These are phyloP conservation scores for Cephaloascus fragrans DNA, from an alignment of 805 yeast genomes.

Conservation along the genomic window DNA sequence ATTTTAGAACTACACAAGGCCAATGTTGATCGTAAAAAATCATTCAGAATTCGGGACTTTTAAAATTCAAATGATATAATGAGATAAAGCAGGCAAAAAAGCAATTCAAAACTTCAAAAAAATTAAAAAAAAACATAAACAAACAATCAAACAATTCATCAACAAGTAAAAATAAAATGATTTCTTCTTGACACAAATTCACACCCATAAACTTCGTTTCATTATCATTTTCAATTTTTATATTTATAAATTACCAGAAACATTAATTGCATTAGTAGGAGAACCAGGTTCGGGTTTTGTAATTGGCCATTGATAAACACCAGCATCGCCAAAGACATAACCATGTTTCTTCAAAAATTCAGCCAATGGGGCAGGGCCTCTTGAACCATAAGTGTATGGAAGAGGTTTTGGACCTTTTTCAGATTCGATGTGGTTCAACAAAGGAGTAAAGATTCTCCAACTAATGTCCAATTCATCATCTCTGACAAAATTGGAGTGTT, in stretches of 20 bases:
- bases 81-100: no score
- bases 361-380: conserved; percentile 69
- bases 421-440: conserved; percentile 71
- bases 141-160: no score
- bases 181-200: no score
- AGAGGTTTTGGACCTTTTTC: conserved; percentile 58
- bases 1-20: no score
- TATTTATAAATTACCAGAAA: neutral
- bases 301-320: conserved; percentile 86
- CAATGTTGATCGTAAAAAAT: no score
- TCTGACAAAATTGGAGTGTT: conserved; percentile 95
- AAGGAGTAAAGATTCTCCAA: conserved; percentile 90
- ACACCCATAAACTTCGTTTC: no score
- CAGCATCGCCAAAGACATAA: conserved; percentile 53
- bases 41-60: no score
- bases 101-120: no score
- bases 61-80: no score
- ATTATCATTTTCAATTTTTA: no score
- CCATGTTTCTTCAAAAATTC: conserved; percentile 61
- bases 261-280: neutral
- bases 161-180: no score
- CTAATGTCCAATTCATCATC: conserved; percentile 93
- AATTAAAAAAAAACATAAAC: no score
- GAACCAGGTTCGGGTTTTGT: conserved; percentile 47
- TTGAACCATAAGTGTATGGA: conserved; percentile 78